These are phyloP conservation scores for Diplodia sapinea DNA, from an alignment of 2,329 filamentous ascomycete genomes.

Conservation along the genomic window DNA sequence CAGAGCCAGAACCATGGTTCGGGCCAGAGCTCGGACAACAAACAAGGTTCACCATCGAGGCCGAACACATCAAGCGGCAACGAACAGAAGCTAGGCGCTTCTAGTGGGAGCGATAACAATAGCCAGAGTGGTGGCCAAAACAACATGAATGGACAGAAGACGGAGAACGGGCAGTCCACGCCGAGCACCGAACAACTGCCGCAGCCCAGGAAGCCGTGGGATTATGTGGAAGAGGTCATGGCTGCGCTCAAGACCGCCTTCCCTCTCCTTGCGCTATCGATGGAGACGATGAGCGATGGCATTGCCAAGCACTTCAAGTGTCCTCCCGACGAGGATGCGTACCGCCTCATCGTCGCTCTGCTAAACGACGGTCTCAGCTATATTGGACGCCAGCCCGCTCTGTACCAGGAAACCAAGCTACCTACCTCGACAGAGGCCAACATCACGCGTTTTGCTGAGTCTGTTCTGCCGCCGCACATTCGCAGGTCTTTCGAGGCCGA, in stretches of 20 bases:
- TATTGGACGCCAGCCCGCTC: conserved; percentile 82
- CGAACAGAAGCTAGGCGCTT: not conserved
- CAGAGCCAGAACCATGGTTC: not conserved
- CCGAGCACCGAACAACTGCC: conserved; percentile 39
- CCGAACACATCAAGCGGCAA: not conserved
- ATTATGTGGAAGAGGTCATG: conserved; percentile 94
- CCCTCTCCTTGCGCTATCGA: conserved; percentile 90
- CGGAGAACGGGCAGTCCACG: conserved; percentile 46
- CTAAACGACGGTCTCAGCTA: conserved; percentile 95
- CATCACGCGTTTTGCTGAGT: conserved; percentile 95
- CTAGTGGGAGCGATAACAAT: conserved; percentile 35
- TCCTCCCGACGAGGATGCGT: conserved; percentile 96
- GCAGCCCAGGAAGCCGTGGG: conserved; percentile 80
- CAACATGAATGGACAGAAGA: conserved; percentile 49
- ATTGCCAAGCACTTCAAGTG: conserved; percentile 99
- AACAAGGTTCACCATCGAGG: conserved; percentile 42
- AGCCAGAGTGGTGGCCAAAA: conserved; percentile 56
- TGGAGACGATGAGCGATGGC: conserved; percentile 99
- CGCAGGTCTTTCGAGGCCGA: conserved; percentile 97
- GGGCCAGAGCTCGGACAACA: conserved; percentile 33
- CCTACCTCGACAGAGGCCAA: conserved; percentile 91
- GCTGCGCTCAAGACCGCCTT: conserved; percentile 95
- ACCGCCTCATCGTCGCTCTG: conserved; percentile 93
- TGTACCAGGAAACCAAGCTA: conserved; percentile 90
- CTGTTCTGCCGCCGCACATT: conserved; percentile 91